These are phyloP conservation scores for Apiotrichum brassicae DNA, from an alignment of 1,284 basidiomycete species.

Conservation along the genomic window DNA sequence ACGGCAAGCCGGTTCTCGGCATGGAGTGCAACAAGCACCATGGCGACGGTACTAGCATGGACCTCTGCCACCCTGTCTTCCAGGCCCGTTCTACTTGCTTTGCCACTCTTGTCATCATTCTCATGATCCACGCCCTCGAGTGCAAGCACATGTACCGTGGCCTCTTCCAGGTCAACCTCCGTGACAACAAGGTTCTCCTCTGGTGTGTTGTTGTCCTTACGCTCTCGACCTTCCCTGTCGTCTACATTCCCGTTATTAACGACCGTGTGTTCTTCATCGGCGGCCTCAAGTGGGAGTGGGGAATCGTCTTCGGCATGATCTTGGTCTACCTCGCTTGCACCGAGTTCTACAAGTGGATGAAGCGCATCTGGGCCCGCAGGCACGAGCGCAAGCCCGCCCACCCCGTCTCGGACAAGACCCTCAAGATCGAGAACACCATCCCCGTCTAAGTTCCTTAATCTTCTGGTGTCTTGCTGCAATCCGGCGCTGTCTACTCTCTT, in stretches of 20 bases:
- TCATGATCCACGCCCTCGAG: conserved; percentile 45
- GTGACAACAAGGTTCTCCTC: conserved; percentile 54
- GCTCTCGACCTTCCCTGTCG: conserved; percentile 41
- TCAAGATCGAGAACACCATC: conserved; percentile 37
- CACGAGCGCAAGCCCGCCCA: conserved; percentile 2
- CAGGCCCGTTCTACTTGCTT: conserved; percentile 55
- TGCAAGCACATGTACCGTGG: conserved; percentile 46
- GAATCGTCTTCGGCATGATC: conserved; percentile 45
- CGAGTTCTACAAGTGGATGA: conserved; percentile 39
- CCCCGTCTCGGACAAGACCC: conserved; percentile 33
- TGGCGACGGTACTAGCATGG: conserved; percentile 7
- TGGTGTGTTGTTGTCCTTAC: conserved; percentile 47
- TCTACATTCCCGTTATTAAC: conserved; percentile 47
- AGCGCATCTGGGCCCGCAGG: conserved; percentile 25
- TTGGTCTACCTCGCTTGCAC: conserved; percentile 37
- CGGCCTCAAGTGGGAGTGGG: conserved; percentile 46
- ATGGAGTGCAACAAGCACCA: conserved; percentile 50
- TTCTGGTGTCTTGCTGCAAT: no score
- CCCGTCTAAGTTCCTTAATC: no score
- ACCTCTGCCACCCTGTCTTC: conserved; percentile 48
- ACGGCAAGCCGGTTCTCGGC: background rate
- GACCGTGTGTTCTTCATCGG: conserved; percentile 43
- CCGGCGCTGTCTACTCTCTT: no score
- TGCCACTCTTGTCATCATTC: conserved; percentile 53
- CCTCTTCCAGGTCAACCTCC: conserved; percentile 52